Evolutionary conservation across 768 basidiomycete genomes (phyloP).

Genomic region (Pleurotus cornucopiae): DNA sequence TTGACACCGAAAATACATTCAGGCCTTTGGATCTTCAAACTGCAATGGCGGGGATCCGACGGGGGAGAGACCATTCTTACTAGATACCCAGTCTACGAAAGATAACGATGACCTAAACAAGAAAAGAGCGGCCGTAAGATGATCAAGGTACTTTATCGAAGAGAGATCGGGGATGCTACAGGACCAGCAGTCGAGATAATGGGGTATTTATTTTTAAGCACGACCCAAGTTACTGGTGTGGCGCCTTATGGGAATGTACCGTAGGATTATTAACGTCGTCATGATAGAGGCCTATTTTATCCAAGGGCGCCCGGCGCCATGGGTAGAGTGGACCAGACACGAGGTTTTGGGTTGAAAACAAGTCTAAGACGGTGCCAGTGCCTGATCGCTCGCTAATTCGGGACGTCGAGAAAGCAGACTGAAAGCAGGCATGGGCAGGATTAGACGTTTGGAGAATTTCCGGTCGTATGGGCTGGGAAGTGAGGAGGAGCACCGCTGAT

Average conservation of each 20-base stretch:
- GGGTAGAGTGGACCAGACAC: neutral
- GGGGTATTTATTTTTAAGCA: neutral
- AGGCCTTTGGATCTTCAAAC: neutral
- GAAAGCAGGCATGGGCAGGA: constrained; percentile 4
- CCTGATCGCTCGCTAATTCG: constrained; percentile 4
- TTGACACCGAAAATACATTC: neutral
- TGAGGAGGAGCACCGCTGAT: neutral
- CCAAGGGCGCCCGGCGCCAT: neutral
- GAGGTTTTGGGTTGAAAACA: constrained; percentile 6
- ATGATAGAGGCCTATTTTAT: neutral
- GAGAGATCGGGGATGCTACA: neutral
- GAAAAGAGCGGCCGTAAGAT: neutral
- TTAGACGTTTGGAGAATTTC: constrained; percentile 7
- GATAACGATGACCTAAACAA: neutral
- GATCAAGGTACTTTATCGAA: constrained; percentile 1
- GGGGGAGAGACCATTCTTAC: neutral
- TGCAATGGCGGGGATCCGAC: constrained; percentile 1
- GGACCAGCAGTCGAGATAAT: neutral
- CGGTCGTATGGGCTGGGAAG: neutral
- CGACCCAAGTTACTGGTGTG: neutral
- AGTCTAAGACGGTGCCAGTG: constrained; percentile 2
- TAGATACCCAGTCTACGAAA: neutral
- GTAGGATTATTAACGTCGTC: constrained; percentile 1
- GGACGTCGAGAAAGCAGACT: constrained; percentile 3
- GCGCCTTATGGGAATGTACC: neutral